phyloP scores from a whole-genome alignment of 768 basidiomycete species.

The Suillus luteus region DNA sequence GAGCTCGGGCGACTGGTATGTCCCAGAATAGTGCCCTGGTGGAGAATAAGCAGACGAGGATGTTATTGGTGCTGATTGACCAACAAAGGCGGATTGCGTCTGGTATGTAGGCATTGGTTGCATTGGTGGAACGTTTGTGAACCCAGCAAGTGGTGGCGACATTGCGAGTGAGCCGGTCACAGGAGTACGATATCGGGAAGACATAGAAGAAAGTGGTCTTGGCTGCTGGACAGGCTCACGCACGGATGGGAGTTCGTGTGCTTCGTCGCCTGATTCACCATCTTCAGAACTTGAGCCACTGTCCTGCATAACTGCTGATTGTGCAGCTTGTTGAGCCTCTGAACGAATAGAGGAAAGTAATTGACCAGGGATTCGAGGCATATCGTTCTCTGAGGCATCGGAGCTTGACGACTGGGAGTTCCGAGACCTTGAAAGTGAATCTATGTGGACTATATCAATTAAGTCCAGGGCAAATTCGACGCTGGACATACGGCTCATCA shows the following conservation, averaged over 20 bases:
- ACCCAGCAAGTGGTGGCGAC: conserved; percentile 52
- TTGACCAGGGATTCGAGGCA: conserved; percentile 20
- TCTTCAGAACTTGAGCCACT: conserved; percentile 47
- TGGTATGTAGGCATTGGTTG: conserved; percentile 75
- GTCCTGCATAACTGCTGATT: conserved; percentile 24
- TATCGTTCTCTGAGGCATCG: conserved; percentile 47
- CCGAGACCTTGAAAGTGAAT: conserved; percentile 48
- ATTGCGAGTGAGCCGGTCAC: conserved; percentile 60
- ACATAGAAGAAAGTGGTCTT: conserved; percentile 77
- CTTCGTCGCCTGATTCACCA: conserved; percentile 49
- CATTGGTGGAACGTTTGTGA: conserved; percentile 51
- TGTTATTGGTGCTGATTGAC: conserved; percentile 41
- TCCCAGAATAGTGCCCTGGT: conserved; percentile 39
- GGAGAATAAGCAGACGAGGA: conserved; percentile 39
- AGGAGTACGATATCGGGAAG: conserved; percentile 81
- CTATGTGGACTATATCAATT: conserved; percentile 14
- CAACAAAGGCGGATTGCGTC: conserved; percentile 73
- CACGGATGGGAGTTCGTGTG: conserved; percentile 42
- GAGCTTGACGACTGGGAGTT: conserved; percentile 69
- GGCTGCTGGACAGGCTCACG: conserved; percentile 40
- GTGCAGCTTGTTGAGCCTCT: conserved; percentile 18
- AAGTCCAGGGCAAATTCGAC: background rate
- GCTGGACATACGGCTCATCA: conserved; percentile 60
- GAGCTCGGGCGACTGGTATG: conserved; percentile 42
- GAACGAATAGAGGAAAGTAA: conserved; percentile 18